Conservation (phyloP, 345 rosid species). For the Acer negundo region DNA sequence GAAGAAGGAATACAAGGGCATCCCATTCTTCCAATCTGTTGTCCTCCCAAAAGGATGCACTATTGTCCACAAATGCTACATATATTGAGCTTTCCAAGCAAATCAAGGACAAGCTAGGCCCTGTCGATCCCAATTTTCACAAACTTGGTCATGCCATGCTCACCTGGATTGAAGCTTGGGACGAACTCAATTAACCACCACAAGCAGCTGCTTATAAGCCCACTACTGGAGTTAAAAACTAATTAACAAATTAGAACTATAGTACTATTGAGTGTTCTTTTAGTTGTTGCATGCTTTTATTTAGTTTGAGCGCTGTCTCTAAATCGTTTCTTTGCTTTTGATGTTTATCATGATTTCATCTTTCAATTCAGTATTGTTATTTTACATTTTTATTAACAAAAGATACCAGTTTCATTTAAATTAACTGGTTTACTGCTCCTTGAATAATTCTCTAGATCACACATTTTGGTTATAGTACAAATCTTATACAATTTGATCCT, state of each 20-base stretch:
- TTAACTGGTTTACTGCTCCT: no score
- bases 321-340: neutral
- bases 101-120: slow-evolving; percentile 35
- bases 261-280: no score
- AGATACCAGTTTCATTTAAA: neutral
- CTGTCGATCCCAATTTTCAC: slow-evolving; percentile 33
- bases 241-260: no score
- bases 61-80: slow-evolving; percentile 34
- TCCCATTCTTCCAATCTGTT: slow-evolving; percentile 39
- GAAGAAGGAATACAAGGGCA: slow-evolving; percentile 41
- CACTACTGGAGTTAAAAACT: no score
- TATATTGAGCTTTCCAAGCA: slow-evolving; percentile 31
- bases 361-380: neutral
- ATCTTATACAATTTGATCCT: neutral
- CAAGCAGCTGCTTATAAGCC: no score
- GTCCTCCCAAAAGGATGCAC: slow-evolving; percentile 39
- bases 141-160: slow-evolving; percentile 42
- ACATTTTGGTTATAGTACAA: no score
- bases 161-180: slow-evolving; percentile 48
- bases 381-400: neutral
- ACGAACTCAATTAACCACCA: slow-evolving; percentile 19
- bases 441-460: no score
- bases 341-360: neutral
- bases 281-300: neutral
- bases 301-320: neutral